Base-by-base conservation (phyloP, 345 rosid species). In the Combretum micranthum region DNA sequence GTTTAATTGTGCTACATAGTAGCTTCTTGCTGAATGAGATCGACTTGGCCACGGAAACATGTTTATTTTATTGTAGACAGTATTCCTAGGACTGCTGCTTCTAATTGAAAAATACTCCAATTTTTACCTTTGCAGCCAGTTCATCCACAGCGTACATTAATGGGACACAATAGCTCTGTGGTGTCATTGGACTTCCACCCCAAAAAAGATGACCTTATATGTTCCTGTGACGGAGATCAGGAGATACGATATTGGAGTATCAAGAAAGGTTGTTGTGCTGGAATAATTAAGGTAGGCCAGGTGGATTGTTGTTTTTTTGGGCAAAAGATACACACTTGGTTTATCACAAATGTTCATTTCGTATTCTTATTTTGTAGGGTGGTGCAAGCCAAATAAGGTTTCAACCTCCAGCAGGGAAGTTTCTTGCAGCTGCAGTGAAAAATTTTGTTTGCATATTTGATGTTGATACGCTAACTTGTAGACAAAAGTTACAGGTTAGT, bases 221-320 rank as follows among this genome's bases (percentile, higher is more conserved):
- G 77, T 68, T 86, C 93, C 7, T 86, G 81, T n/a, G 93, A 86
- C 67, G 63, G 59, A 18, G 63, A 64, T 65, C 70, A 64, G 25
- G 93, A 86, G 72, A 79, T 77, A 60, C 84, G 93, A 37, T 86
- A 73, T 60, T 86, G 93, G 93, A 86, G 82, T 39, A 78, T 86
- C 60, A 83, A 72, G 65, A 83, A 79, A 60, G 93, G 86, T 19
- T 69, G 75, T 60, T 75, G 79, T 69, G 79, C 75, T 49, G 83
- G 83, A 55, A 74, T 80, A 68, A 52, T 69, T 50, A 86, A 79
- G 85, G 93, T 81, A 69, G 42, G 37, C 2, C 17, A 59, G 26
- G 45, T 56, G 25, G 7, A 11, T 20, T 20, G 23, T 32, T 49
- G 20, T 22, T n/a, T 47, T 26, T 42, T 44, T 13, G 17, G 13